Base-by-base conservation (phyloP, 176 grass and related monocot species). In the Pontederia paniculata region DNA sequence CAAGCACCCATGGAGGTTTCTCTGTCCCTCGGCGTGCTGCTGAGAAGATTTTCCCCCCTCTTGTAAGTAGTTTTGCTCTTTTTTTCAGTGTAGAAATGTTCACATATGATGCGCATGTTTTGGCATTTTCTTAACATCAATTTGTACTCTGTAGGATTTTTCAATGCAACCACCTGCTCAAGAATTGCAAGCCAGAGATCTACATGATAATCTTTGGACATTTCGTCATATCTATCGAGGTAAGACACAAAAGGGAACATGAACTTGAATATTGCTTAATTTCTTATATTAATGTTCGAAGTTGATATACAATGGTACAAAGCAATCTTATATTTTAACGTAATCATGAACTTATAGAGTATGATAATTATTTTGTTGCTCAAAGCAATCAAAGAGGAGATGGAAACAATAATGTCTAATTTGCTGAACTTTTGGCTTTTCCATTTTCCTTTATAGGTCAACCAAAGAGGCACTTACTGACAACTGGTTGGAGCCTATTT, bases 401-500 rank as follows among this genome's bases (percentile, higher is more conserved):
- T 16, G 13, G 31, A 28, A 37, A 57, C 31, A 10, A 28, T 21
- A 17, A 5, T 0, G 0, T 37, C 3, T 14, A 11, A 42, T 15
- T 19, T 54, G 5, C 47, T 65, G 19, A 0, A 23, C 10, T 17
- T 18, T 19, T 47, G 10, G 53, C 41, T 17, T 61, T 61, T 9
- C 7, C 66, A 46, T 44, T 54, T 53, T 50, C 22, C 55, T 57
- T 9, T 58, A 74, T 23, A 89, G 86, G 86, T 16, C 86, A 89
- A 37, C 86, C 86, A 53, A 89, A 84, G 78, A 89, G 86, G 57
- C 86, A 89, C 71, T 81, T 89, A 47, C 71, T 89, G 52, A 89
- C 86, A 73, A 89, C 86, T 17, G 86, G 86, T 57, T 89, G 86
- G 86, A 89, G 86, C 57, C 51, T 89, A 65, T 89, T 89, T 78